Evolutionary conservation across 2,329 filamentous ascomycete species (phyloP).

Genomic region (Exophiala bonariae): DNA sequence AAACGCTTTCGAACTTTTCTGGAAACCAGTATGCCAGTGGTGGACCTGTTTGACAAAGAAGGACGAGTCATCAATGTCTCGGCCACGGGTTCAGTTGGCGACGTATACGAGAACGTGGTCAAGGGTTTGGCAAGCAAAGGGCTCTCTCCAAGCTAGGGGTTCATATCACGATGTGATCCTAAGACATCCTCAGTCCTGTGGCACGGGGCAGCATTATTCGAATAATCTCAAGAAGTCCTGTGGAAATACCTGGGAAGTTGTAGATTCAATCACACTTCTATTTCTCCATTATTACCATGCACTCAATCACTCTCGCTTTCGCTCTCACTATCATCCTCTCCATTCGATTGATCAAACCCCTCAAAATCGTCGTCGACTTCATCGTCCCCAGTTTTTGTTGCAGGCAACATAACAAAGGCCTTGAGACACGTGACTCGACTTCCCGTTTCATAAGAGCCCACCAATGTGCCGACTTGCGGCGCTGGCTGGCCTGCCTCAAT

Average conservation of each 20-base stretch:
- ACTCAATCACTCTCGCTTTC: constrained; percentile 24
- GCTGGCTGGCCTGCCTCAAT: constrained; percentile 22
- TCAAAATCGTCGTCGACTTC: constrained; percentile 20
- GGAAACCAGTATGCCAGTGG: constrained; percentile 96
- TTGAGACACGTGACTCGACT: constrained; percentile 87
- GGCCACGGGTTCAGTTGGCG: constrained; percentile 67
- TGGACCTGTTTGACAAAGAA: constrained; percentile 76
- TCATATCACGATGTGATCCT: no score
- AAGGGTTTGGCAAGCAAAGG: constrained; percentile 48
- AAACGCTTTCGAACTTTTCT: constrained; percentile 95
- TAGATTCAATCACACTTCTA: neutral
- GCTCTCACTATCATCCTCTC: constrained; percentile 31
- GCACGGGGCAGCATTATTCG: no score
- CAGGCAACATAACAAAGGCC: constrained; percentile 79
- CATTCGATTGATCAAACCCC: constrained; percentile 14
- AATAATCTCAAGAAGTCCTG: no score
- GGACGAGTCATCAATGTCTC: constrained; percentile 78
- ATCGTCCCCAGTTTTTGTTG: constrained; percentile 46
- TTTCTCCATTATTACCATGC: neutral
- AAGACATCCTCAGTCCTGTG: no score
- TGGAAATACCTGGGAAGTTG: no score
- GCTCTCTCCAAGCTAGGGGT: constrained; percentile 19
- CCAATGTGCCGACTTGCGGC: constrained; percentile 61
- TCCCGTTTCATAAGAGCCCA: constrained; percentile 79
- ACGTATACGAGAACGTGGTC: constrained; percentile 60